Base-by-base conservation (phyloP, 2,329 filamentous ascomycete genomes). In the Onygena corvina region DNA sequence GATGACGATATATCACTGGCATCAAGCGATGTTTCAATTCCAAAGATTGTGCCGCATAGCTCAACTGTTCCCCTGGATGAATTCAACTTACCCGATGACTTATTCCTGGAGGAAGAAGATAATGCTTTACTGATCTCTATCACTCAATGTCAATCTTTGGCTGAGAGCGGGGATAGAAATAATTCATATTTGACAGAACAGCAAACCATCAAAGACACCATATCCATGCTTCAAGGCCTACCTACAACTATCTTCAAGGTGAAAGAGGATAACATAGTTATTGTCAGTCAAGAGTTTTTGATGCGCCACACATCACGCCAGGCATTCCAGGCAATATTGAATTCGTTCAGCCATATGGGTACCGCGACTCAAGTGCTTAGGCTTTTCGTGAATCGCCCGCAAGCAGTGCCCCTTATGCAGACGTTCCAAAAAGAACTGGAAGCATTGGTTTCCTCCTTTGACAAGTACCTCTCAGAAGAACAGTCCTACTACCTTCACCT, bases 211-310 rank as follows among this genome's bases (percentile, higher is more conserved):
- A 79, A 87, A 44, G 88, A 96, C 60, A 77, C 80, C 0, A 70
- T 95, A 0, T 90, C 86, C 58, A 93, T 95, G 86, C 74, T 96
- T 0, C 77, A 80, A 48, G 89, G 89, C 0, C 69, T 92, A 3
- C 76, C 81, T 4, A 90, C 84, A 2, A 82, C 80, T 1, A 61
- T 94, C 1, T 94, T 89, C 58, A 55, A n/a, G n/a, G n/a, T 64
- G 69, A 56, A 61, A 48, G 27, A 63, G 16, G 61, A 65, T 30
- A 56, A 60, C 30, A 54, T 51, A 3, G 55, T 69, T n/a, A 59
- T 61, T 50, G 56, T 70, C 35, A 66, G 70, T 46, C 57, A 64
- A 20, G 60, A 61, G 49, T 69, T 69, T 56, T 56, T 54, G 18
- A 50, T 67, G 21, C 52, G 52, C 7, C 62, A 70, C 56, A 54